Base-by-base conservation (phyloP, 495 filamentous ascomycete species). In the Penicillium bialowiezense region DNA sequence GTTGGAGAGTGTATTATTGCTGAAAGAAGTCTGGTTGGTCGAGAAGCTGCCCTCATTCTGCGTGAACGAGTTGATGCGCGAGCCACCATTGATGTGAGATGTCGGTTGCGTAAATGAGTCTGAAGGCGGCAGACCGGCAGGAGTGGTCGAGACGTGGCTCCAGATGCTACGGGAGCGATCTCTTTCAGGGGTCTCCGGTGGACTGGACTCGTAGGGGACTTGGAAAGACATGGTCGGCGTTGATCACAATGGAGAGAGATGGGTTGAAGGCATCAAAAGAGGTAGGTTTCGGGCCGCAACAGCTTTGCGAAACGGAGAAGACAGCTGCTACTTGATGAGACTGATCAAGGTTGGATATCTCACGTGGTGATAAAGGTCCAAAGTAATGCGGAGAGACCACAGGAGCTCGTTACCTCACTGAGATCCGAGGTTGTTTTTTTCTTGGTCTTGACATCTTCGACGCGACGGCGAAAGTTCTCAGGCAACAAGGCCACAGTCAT, bases 31-130 rank as follows among this genome's bases (percentile, higher is more conserved):
- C 14, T 35, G 31, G 19, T 44, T 44, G 15, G 29, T 35, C 0
- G 42, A 13, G 74, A 68, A 51, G 72, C 51, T 23, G 57, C 19
- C 24, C 12, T 48, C 44, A 12, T 48, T 48, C 37, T 24, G 18
- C 14, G 44, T 38, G 15, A 48, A 48, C 6, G 44, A 58, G 26
- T 58, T 72, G 51, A 81, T 64, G 47, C 85, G 81, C 4, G 87
- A 88, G 68, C 81, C 87, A 26, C 83, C 83, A 43, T 87, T 77
- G 46, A 80, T 65, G 8, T 78, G 79, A 6, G 79, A 83, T 18
- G 80, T 78, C 15, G 88, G 87, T 49, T 78, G 81, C 9, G 89
- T 89, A 64, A 90, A 90, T 24, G 88, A 90, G 17, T 74, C 73
- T 8, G 81, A 83, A 18, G 88, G 88, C 12, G 90, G 89, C 39